These are phyloP conservation scores for Miscanthus sacchariflorus DNA, from an alignment of 202 grass and related monocot genomes.

Conservation along the genomic window DNA sequence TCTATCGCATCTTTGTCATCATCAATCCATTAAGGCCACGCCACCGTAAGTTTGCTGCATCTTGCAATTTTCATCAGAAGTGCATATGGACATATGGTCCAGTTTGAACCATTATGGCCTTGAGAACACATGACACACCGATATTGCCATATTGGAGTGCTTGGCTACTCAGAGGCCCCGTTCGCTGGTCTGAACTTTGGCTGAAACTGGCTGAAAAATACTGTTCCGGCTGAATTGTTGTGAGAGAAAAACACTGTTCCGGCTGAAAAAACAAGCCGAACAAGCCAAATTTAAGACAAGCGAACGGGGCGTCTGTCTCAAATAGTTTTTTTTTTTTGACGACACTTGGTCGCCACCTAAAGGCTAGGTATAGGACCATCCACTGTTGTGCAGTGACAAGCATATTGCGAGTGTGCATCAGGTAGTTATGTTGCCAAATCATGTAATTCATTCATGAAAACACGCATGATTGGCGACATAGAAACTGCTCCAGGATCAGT, in stretches of 20 bases:
- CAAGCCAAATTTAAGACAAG: too few relatives aligned
- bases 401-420: not conserved
- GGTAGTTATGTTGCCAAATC: not conserved
- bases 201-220: too few relatives aligned
- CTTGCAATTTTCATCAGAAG: not conserved
- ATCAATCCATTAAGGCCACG: not conserved
- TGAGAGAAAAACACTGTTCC: too few relatives aligned
- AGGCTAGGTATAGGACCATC: not conserved
- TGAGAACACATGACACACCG: not conserved
- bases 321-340: not conserved
- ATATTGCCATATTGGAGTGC: not conserved
- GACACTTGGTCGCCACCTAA: not conserved
- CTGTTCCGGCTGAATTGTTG: too few relatives aligned
- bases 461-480: not conserved
- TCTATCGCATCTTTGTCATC: not conserved
- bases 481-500: not conserved
- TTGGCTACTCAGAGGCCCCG: too few relatives aligned
- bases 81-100: too few relatives aligned
- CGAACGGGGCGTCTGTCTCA: too few relatives aligned
- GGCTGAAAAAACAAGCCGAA: too few relatives aligned
- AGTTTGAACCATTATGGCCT: too few relatives aligned
- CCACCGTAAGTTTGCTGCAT: not conserved
- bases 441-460: not conserved
- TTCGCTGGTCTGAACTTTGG: too few relatives aligned
- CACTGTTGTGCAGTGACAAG: not conserved